Evolutionary conservation across 768 basidiomycete genomes (phyloP).

Genomic region (Amanita pallidorosea): DNA sequence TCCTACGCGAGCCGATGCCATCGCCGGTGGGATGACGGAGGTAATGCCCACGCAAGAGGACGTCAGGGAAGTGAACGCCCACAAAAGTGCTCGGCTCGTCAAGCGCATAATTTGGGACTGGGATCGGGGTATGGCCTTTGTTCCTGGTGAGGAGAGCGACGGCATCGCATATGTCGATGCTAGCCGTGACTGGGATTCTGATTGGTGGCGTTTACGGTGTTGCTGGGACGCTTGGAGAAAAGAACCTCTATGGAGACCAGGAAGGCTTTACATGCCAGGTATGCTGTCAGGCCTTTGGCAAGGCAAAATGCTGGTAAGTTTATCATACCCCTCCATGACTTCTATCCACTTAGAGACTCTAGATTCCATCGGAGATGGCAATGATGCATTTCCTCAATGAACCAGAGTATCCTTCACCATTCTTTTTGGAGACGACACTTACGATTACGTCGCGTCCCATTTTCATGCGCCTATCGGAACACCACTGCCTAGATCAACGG

Average conservation of each 20-base stretch:
- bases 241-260: conserved; percentile 18
- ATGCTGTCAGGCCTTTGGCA: conserved; percentile 48
- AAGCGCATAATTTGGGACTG: conserved; percentile 18
- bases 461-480: conserved; percentile 51
- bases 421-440: conserved; percentile 23
- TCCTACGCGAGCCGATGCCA: conserved; percentile 16
- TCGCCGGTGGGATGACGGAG: conserved; percentile 11
- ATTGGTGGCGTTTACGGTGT: conserved; percentile 42
- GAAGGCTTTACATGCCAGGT: conserved; percentile 36
- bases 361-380: conserved; percentile 3
- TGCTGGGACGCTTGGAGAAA: conserved; percentile 25
- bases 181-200: conserved; percentile 42
- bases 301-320: conserved; percentile 48
- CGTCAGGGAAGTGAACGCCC: conserved; percentile 43
- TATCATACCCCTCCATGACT: background rate
- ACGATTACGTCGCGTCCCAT: conserved; percentile 35
- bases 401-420: conserved; percentile 12
- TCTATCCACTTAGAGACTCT: background rate
- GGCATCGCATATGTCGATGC: conserved; percentile 9
- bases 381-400: conserved; percentile 4
- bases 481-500: conserved; percentile 16
- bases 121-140: conserved; percentile 8
- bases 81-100: conserved; percentile 20
- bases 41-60: conserved; percentile 46
- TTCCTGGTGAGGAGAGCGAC: conserved; percentile 10